Evolutionary conservation across 768 basidiomycete species (phyloP), one percentile per base, ranked within the genome.

Genomic region (Phaeotremella skinneri): DNA sequence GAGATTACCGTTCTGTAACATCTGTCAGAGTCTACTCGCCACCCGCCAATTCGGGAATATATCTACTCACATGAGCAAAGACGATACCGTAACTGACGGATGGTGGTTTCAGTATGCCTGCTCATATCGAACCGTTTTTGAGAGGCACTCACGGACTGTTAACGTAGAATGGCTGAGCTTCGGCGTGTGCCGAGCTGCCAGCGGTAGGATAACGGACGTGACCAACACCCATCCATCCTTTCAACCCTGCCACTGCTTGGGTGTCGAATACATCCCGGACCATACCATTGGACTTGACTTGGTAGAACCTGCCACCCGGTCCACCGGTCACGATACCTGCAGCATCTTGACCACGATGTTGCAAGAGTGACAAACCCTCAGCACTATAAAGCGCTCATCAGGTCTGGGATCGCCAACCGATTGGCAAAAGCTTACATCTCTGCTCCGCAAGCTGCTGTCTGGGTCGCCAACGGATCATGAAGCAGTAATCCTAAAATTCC

Each of bases 261-360:
- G 83, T 81, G 75, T 98, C 93, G 77, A 98, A 91, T 60, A 98
- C 87, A 73, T 99, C 96, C 52, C 93, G 83, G 68, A 99, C 94
- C 96, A 99, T 98, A 43, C 96, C 96, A 73, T 98, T 99, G 26
- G 91, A 91, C 79, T 99, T 99, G 82, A 91, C 93, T 76, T 99
- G 96, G 78, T 88, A 97, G 74, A 99, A 88, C 43, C 92, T 85
- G 26, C 96, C 96, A 74, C 91, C 91, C 3, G 85, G 85, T 2
- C 92, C 96, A 76, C 96, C 93, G 31, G 96, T 99, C 59, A 99
- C 87, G 70, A 98, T 87, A 32, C 96, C 96, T 65, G 92, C 94
- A 0, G 96, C 96, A 81, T 99, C 96, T 77, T 99, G 94, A 13
- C 94, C 96, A 66, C 75, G 83, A 73, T 99, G 96, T 76, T 99